Evolutionary conservation across 257 asterid species (phyloP).

Genomic region (Asclepias syriaca): DNA sequence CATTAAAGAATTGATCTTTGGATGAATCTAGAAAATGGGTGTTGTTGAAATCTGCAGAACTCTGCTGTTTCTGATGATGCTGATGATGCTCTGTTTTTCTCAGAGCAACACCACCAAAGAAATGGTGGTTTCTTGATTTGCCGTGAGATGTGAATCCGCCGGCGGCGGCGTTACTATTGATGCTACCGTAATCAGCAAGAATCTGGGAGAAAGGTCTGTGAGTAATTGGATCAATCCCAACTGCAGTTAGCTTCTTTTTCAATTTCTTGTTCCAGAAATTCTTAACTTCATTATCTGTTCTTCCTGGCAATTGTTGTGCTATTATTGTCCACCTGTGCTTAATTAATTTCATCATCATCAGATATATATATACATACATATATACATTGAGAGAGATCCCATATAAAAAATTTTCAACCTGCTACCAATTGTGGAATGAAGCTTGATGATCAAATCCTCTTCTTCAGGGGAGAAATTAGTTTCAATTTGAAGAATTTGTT

Average conservation of each 20-base stretch:
- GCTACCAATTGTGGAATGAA: constrained; percentile 86
- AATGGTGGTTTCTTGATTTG: constrained; percentile 33
- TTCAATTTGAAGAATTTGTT: constrained; percentile 17
- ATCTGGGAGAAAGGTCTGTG: constrained; percentile 91
- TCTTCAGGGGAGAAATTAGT: constrained; percentile 72
- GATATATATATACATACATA: too few species aligned
- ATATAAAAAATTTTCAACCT: constrained; percentile 30
- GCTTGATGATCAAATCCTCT: constrained; percentile 77
- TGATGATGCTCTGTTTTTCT: constrained; percentile 10
- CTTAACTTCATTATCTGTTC: constrained; percentile 71
- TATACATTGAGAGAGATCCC: too few species aligned
- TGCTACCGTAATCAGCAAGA: constrained; percentile 77
- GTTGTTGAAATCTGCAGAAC: constrained; percentile 13
- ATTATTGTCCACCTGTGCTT: constrained; percentile 71
- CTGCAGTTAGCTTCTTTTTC: constrained; percentile 76
- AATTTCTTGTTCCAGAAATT: constrained; percentile 72
- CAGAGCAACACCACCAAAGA: constrained; percentile 21
- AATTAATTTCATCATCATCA: too few species aligned
- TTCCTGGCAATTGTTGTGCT: constrained; percentile 77
- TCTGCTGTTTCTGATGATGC: constrained; percentile 11
- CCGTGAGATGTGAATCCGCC: constrained; percentile 28
- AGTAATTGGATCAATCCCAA: constrained; percentile 92
- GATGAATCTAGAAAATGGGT: constrained; percentile 17
- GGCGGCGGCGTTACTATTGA: background rate
- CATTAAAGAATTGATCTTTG: constrained; percentile 15